A percentile compares a stretch with the other conserved stretches of the same genome.
Conservation (phyloP, 2,329 filamentous ascomycete species). For the Diplodia sapinea region DNA sequence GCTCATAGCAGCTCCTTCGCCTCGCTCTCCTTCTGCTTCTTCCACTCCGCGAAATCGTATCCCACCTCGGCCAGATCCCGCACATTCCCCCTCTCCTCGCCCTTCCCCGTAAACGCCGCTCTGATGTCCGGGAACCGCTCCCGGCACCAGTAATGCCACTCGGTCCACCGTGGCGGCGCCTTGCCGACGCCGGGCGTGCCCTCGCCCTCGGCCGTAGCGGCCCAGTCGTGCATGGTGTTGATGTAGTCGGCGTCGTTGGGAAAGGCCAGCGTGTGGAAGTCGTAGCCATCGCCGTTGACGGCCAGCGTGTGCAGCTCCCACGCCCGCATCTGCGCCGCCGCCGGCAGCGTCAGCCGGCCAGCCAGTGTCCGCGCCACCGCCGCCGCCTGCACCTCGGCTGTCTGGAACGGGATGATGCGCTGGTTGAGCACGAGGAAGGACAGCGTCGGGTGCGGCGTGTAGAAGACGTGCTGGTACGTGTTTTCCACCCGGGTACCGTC, state of each 20-base stretch:
- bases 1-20: slow-evolving; percentile 32
- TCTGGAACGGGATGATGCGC: slow-evolving; percentile 85
- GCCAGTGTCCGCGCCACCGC: slow-evolving; percentile 79
- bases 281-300: slow-evolving; percentile 54
- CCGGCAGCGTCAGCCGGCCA: slow-evolving; percentile 69
- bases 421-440: slow-evolving; percentile 78
- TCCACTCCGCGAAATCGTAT: slow-evolving; percentile 44
- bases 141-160: slow-evolving; percentile 74
- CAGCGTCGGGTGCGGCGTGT: slow-evolving; percentile 75
- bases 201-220: slow-evolving; percentile 53
- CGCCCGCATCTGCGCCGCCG: slow-evolving; percentile 65
- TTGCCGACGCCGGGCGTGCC: slow-evolving; percentile 62
- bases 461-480: slow-evolving; percentile 81
- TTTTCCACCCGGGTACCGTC: slow-evolving; percentile 73
- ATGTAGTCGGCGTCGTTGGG: slow-evolving; percentile 72
- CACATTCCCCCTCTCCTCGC: slow-evolving; percentile 62
- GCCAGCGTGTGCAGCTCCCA: slow-evolving; percentile 64
- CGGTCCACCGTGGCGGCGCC: slow-evolving; percentile 72
- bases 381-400: slow-evolving; percentile 79
- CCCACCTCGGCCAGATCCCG: slow-evolving; percentile 72
- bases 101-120: slow-evolving; percentile 70
- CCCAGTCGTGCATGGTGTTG: slow-evolving; percentile 71
- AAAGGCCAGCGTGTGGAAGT: slow-evolving; percentile 62
- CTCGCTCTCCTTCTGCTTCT: slow-evolving; percentile 35
- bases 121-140: slow-evolving; percentile 72